Evolutionary conservation across 148 eudicot genomes (phyloP), one percentile per base, ranked within the genome.

Genomic region (Heliosperma pusillum): DNA sequence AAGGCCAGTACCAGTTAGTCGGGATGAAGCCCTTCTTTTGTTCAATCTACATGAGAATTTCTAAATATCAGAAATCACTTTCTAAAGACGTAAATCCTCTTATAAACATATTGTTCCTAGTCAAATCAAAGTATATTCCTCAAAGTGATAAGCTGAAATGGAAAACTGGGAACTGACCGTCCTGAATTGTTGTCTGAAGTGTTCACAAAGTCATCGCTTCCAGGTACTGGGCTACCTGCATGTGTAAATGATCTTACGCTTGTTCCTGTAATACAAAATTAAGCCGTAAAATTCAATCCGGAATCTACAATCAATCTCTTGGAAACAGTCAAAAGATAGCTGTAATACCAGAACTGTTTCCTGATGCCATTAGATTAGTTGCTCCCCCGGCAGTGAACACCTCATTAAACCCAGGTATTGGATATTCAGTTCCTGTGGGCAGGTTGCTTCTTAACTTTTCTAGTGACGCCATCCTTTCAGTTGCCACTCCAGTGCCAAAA

Each of bases 11-110:
- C 81, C 85, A 73, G 86, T 82, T 76, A 79, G 78, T 56, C 84
- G 81, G 47, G 92, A 77, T 26, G 99, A 90, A 47, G 82, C 83
- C 83, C 94, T 87, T 83, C 89, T 92, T 81, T 78, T 89, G 87
- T 79, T 83, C 71, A 86, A 82, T 79, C 92, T 87, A 76, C 58
- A 76, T 55, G 55, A 75, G 33, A 64, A 44, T 26, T 55, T 69
- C 29, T 5, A 36, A 52, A 25, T 62, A 1, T n/a, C 66, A 69
- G 55, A 79, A 61, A 44, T 58, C 24, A 3, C 40, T 25, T 21
- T 36, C 26, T 62, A 20, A 64, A 22, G 9, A 1, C 2, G 12
- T 50, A 22, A 16, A 25, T 22, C 0, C 59, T n/a, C 9, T 19
- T n/a, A 27, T 25, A 6, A 52, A 16, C 30, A 1, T 12, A 30